A percentile compares a stretch with the other conserved stretches of the same genome.
Conservation (phyloP, 768 basidiomycete species). For the Phanerodontia chrysosporium region DNA sequence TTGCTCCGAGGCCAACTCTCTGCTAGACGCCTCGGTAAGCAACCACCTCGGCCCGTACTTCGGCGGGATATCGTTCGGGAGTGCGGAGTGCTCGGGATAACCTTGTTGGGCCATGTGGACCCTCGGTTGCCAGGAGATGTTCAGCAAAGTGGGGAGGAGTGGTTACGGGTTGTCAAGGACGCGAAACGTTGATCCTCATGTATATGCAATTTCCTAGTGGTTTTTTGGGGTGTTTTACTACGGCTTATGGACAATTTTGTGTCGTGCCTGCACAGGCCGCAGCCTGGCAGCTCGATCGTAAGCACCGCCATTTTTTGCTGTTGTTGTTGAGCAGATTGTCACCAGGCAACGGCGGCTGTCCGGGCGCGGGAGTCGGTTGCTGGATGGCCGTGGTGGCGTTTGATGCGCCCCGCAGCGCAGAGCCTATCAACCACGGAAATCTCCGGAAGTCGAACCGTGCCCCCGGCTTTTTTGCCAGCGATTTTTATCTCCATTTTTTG, state of each 20-base stretch:
- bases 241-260: background rate
- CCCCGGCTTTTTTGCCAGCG: background rate
- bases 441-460: background rate
- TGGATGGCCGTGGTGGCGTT: slow-evolving; percentile 1
- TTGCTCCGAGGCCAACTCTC: slow-evolving; percentile 22
- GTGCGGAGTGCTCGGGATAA: slow-evolving; percentile 18
- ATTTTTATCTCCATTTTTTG: background rate
- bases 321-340: background rate
- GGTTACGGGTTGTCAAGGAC: background rate
- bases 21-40: slow-evolving; percentile 17
- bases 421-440: background rate
- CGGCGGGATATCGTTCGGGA: slow-evolving; percentile 22
- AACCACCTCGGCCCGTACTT: slow-evolving; percentile 28
- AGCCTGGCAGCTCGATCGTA: background rate
- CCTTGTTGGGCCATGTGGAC: background rate
- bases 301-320: background rate
- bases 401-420: background rate
- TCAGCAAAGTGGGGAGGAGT: background rate
- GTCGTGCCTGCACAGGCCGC: background rate
- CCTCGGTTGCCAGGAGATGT: background rate
- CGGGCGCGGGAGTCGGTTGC: background rate
- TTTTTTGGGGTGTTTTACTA: background rate
- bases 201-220: background rate
- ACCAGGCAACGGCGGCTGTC: background rate
- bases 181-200: background rate